These are phyloP conservation scores for Rhodotorula mucilaginosa DNA, from an alignment of 1,284 basidiomycete species.

Conservation along the genomic window DNA sequence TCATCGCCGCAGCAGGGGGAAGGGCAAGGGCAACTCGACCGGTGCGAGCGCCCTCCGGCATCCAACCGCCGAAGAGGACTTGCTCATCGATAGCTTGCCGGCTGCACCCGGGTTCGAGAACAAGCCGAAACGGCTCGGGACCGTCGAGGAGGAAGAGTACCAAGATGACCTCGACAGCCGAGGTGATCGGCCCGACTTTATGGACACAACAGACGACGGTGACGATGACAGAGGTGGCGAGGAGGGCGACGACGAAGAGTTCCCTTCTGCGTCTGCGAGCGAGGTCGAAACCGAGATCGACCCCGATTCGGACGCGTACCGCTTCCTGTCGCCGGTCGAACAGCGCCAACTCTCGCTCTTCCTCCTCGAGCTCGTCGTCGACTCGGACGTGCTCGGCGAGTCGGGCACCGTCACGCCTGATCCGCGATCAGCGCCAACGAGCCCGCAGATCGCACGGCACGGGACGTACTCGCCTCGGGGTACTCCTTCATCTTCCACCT, in stretches of 20 bases:
- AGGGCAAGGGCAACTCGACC: not conserved
- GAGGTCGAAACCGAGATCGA: not conserved
- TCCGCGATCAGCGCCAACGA: no score
- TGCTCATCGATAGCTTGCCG: not conserved
- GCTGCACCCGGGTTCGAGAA: not conserved
- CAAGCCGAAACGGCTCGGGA: slow-evolving; percentile 1
- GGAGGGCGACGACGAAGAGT: slow-evolving; percentile 11
- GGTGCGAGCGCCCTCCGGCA: not conserved
- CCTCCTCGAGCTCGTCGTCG: slow-evolving; percentile 26
- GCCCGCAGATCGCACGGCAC: not conserved
- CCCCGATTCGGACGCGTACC: not conserved
- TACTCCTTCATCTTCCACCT: not conserved
- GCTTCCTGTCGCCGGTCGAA: slow-evolving; percentile 17
- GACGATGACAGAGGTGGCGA: not conserved
- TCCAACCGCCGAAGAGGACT: slow-evolving; percentile 3
- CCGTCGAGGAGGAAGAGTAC: slow-evolving; percentile 20
- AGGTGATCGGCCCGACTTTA: not conserved
- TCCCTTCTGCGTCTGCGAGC: slow-evolving; percentile 4
- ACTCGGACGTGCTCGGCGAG: slow-evolving; percentile 2
- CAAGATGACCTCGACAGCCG: not conserved
- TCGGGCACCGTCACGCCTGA: not conserved
- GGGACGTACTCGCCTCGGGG: not conserved
- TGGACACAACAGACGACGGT: slow-evolving; percentile 11
- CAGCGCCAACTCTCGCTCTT: slow-evolving; percentile 10
- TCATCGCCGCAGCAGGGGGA: not conserved